These are phyloP conservation scores for Candida labiduridarum DNA, from an alignment of 1,139 yeast genomes.

Conservation along the genomic window DNA sequence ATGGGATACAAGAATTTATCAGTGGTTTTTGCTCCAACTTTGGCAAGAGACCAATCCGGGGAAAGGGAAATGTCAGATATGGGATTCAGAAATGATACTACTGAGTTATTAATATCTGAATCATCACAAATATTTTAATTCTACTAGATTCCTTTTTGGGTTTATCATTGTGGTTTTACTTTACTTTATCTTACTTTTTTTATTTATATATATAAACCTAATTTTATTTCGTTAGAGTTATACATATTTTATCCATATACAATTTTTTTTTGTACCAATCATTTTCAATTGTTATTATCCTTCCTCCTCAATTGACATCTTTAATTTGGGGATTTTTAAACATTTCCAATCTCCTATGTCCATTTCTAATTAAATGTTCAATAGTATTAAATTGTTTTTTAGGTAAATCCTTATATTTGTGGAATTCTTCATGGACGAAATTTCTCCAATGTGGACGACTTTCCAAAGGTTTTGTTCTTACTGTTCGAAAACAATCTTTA, in stretches of 20 bases:
- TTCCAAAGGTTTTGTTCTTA: constrained; percentile 56
- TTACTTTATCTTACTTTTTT: background rate
- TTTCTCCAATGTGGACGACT: constrained; percentile 47
- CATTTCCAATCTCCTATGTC: constrained; percentile 72
- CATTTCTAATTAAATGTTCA: constrained; percentile 81
- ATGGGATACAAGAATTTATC: constrained; percentile 86
- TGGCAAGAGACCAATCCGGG: constrained; percentile 79
- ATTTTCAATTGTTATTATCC: background rate
- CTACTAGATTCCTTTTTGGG: no score
- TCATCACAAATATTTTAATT: constrained; percentile 21
- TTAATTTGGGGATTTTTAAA: constrained; percentile 68
- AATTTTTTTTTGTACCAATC: background rate
- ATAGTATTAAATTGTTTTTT: constrained; percentile 84
- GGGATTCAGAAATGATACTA: constrained; percentile 77
- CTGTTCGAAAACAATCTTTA: constrained; percentile 56
- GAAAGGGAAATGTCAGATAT: constrained; percentile 86
- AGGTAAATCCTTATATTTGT: constrained; percentile 56
- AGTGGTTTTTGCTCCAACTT: constrained; percentile 94
- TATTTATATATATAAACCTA: background rate
- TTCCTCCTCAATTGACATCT: constrained; percentile 48
- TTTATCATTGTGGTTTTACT: background rate
- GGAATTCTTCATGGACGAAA: constrained; percentile 61
- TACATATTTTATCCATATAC: background rate
- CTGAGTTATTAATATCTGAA: constrained; percentile 72
- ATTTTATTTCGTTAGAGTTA: background rate